A percentile compares a stretch with the other conserved stretches of the same genome.
phyloP scores from a whole-genome alignment of 179 eudicot species.

The Pouteria campechiana region DNA sequence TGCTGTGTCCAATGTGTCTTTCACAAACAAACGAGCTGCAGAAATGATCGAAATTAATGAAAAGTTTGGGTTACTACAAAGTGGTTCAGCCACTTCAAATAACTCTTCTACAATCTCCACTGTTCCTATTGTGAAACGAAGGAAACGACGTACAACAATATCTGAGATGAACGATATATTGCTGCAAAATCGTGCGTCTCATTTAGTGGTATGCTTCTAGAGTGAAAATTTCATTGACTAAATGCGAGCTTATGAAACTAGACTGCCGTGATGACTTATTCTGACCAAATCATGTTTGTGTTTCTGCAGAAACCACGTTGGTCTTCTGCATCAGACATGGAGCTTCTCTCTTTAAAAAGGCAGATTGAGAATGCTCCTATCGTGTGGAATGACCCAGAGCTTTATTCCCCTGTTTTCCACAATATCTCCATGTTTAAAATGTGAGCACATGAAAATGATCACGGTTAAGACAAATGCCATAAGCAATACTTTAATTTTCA shows the following conservation, averaged over 20 bases:
- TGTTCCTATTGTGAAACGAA: slow-evolving; percentile 4
- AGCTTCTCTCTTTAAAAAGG: slow-evolving; percentile 34
- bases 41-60: slow-evolving; percentile 1
- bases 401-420: slow-evolving; percentile 50
- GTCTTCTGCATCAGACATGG: slow-evolving; percentile 41
- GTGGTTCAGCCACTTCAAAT: background rate
- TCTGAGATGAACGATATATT: slow-evolving; percentile 55
- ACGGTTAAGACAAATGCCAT: too few relatives aligned
- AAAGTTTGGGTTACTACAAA: background rate
- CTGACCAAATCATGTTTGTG: too few relatives aligned
- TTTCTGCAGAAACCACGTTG: slow-evolving; percentile 42
- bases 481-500: too few relatives aligned
- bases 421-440: slow-evolving; percentile 60
- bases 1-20: slow-evolving; percentile 1
- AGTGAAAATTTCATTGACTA: background rate
- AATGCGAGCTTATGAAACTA: background rate
- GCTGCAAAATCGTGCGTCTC: slow-evolving; percentile 22
- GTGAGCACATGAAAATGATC: slow-evolving; percentile 29
- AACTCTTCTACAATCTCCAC: background rate
- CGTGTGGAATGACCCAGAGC: slow-evolving; percentile 14
- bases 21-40: slow-evolving; percentile 3
- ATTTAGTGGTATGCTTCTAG: slow-evolving; percentile 30
- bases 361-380: slow-evolving; percentile 41
- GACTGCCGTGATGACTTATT: too few relatives aligned
- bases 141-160: slow-evolving; percentile 16